Conservation (phyloP, 306 rosid genomes). For the Oemleria cerasiformis region DNA sequence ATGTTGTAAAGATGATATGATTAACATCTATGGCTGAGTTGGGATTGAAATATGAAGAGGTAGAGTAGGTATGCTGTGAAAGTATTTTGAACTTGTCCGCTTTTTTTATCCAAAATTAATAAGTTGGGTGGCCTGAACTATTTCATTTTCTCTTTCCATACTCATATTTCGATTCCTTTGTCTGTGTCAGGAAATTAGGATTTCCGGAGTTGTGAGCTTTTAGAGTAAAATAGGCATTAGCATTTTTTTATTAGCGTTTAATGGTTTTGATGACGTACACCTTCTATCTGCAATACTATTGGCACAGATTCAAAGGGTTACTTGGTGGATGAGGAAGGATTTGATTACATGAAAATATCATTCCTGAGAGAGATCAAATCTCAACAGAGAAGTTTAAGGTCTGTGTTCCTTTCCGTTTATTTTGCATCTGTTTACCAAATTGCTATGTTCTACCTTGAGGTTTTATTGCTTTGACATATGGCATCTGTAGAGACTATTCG, state of each 20-base stretch:
- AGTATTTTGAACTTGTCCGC: neutral
- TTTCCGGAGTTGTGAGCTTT: neutral
- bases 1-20: neutral
- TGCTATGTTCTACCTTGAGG: conserved; percentile 22
- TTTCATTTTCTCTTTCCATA: neutral
- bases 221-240: neutral
- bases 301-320: conserved; percentile 94
- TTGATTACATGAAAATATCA: conserved; percentile 85
- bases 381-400: conserved; percentile 93
- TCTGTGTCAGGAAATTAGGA: neutral
- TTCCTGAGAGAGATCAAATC: conserved; percentile 86
- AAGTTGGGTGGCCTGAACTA: neutral
- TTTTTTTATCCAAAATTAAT: neutral
- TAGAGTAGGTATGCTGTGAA: neutral
- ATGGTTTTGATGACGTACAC: conserved; percentile 19
- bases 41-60: neutral
- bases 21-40: neutral
- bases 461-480: conserved; percentile 31
- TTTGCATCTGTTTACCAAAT: conserved; percentile 15
- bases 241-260: conserved; percentile 6
- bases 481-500: conserved; percentile 77
- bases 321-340: conserved; percentile 97
- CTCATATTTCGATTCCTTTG: neutral
- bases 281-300: conserved; percentile 24
- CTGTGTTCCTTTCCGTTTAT: conserved; percentile 27